These are phyloP conservation scores for Trichosanthes cucumerina DNA, from an alignment of 306 rosid species.

Conservation along the genomic window DNA sequence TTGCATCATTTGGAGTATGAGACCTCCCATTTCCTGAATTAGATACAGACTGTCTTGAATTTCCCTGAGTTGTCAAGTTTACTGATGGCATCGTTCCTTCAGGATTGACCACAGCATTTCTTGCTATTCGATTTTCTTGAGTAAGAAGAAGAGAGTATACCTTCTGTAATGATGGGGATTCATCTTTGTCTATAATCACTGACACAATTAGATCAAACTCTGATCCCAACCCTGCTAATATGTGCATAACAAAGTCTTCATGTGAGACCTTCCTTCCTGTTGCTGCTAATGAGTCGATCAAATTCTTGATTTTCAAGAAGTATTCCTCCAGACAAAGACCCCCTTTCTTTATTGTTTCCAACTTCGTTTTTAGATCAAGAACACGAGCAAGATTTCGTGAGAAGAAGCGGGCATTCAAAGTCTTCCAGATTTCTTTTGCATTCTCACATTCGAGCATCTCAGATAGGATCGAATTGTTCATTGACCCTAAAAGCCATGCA, in stretches of 20 bases:
- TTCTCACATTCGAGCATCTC: neutral
- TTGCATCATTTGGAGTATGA: too few species aligned
- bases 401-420: too few species aligned
- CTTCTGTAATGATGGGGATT: too few species aligned
- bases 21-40: too few species aligned
- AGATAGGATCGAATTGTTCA: neutral
- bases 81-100: neutral
- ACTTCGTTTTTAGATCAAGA: neutral
- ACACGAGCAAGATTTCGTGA: neutral
- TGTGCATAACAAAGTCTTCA: neutral
- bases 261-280: neutral
- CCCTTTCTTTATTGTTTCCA: neutral
- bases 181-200: too few species aligned
- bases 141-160: neutral
- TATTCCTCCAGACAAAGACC: too few species aligned
- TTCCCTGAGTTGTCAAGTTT: too few species aligned
- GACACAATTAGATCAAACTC: neutral
- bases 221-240: neutral
- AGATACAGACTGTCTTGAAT: too few species aligned
- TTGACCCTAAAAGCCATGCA: neutral
- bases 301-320: neutral
- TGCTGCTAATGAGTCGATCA: neutral
- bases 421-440: neutral
- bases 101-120: too few species aligned
- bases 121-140: neutral